Conservation (phyloP, 805 yeast species). For the Zygotorulaspora florentina region DNA sequence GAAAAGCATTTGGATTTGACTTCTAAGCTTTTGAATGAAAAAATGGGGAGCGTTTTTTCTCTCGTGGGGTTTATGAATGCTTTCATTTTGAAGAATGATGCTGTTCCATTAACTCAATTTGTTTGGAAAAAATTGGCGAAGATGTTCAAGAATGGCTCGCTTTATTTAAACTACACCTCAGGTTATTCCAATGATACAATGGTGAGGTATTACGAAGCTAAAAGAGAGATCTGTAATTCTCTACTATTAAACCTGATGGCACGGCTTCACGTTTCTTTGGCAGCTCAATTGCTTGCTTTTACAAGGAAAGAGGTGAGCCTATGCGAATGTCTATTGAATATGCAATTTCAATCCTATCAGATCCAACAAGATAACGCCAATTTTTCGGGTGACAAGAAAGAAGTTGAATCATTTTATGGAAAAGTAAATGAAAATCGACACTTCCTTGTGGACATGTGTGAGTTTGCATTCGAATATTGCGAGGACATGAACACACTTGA, state of each 20-base stretch:
- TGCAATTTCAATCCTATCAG: slow-evolving; percentile 9
- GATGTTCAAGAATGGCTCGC: slow-evolving; percentile 14
- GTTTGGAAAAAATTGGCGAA: slow-evolving; percentile 19
- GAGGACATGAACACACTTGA: slow-evolving; percentile 18
- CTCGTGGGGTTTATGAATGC: slow-evolving; percentile 39
- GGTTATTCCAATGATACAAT: slow-evolving; percentile 27
- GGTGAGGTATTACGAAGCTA: slow-evolving; percentile 30
- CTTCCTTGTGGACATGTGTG: slow-evolving; percentile 28
- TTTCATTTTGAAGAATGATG: slow-evolving; percentile 16
- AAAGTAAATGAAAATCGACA: slow-evolving; percentile 36
- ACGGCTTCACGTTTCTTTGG: slow-evolving; percentile 28
- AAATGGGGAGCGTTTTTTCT: slow-evolving; percentile 30
- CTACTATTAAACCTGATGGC: slow-evolving; percentile 23
- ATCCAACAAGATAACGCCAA: slow-evolving; percentile 9
- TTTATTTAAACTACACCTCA: slow-evolving; percentile 9
- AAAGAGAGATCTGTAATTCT: slow-evolving; percentile 28
- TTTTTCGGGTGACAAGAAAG: slow-evolving; percentile 33
- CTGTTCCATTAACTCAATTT: slow-evolving; percentile 13
- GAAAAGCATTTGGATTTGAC: slow-evolving; percentile 24
- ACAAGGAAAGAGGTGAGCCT: slow-evolving; percentile 30
- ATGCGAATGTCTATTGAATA: slow-evolving; percentile 13
- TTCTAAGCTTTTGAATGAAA: slow-evolving; percentile 13
- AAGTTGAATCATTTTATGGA: slow-evolving; percentile 36
- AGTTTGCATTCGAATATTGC: slow-evolving; percentile 23
- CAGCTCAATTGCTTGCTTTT: slow-evolving; percentile 31